Conservation (phyloP, 177 flowering plant species). For the Vitis hybrid region DNA sequence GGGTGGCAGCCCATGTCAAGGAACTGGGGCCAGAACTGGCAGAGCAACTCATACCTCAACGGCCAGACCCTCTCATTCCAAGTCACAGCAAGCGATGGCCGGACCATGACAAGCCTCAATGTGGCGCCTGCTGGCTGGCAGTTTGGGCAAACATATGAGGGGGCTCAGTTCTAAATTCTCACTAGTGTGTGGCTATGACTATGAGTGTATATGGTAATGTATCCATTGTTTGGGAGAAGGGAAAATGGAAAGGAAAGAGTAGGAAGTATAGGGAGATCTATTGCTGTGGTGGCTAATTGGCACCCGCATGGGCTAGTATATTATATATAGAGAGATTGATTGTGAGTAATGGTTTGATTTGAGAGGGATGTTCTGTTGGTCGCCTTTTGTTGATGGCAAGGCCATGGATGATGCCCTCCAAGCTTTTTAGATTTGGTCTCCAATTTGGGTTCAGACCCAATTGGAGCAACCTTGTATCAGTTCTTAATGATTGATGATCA, state of each 20-base stretch:
- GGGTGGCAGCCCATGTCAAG: conserved; percentile 71
- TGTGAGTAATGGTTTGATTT: too few relatives aligned
- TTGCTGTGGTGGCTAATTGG: conserved; percentile 37
- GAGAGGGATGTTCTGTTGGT: too few relatives aligned
- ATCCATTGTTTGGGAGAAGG: background rate
- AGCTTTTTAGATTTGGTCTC: too few relatives aligned
- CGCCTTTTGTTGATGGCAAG: too few relatives aligned
- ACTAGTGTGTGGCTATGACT: background rate
- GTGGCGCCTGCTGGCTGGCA: conserved; percentile 49
- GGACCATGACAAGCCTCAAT: conserved; percentile 43
- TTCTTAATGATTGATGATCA: too few relatives aligned
- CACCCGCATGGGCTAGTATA: conserved; percentile 17
- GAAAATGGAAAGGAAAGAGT: background rate
- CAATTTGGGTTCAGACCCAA: too few relatives aligned
- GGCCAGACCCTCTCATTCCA: conserved; percentile 66
- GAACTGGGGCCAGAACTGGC: conserved; percentile 81
- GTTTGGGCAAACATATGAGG: conserved; percentile 59
- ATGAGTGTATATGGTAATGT: background rate
- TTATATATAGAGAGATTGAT: too few relatives aligned
- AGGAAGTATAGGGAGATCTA: conserved; percentile 10
- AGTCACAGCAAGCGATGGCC: conserved; percentile 65
- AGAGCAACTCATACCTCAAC: conserved; percentile 54
- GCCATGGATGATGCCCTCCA: too few relatives aligned
- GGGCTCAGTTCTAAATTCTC: conserved; percentile 40
- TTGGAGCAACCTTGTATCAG: too few relatives aligned